Conservation (phyloP, 116 monocot genomes). For the Posidonia oceanica region DNA sequence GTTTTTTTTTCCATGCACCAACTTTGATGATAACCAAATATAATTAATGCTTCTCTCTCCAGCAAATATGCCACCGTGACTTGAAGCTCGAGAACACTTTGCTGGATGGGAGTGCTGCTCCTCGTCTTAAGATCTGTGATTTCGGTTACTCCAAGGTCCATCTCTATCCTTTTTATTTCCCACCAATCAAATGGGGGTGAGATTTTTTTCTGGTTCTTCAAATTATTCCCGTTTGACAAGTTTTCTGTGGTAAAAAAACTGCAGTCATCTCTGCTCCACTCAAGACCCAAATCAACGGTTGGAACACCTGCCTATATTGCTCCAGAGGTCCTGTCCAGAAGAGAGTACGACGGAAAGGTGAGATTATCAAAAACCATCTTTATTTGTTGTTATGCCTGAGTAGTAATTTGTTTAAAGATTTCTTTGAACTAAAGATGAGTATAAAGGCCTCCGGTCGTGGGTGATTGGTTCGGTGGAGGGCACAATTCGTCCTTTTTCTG, state of each 20-base stretch:
- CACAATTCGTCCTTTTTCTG: too few species aligned
- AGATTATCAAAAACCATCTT: not conserved
- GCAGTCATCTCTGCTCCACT: slow-evolving; percentile 76
- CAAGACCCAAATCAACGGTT: slow-evolving; percentile 80
- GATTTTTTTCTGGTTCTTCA: too few species aligned
- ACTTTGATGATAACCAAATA: too few species aligned
- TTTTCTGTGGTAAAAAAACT: not conserved
- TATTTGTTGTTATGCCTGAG: not conserved
- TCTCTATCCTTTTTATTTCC: not conserved
- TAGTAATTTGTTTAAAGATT: not conserved
- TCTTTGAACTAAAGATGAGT: not conserved
- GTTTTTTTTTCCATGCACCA: too few species aligned
- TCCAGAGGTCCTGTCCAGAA: slow-evolving; percentile 63
- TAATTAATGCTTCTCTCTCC: slow-evolving; percentile 10
- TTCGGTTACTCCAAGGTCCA: slow-evolving; percentile 62
- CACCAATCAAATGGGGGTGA: too few species aligned
- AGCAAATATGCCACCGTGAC: slow-evolving; percentile 98
- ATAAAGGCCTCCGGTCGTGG: too few species aligned
- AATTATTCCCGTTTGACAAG: too few species aligned
- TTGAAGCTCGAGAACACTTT: slow-evolving; percentile 91
- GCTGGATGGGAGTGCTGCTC: slow-evolving; percentile 54
- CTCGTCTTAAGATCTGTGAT: slow-evolving; percentile 96
- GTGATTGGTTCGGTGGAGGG: not conserved
- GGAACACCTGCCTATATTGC: slow-evolving; percentile 92
- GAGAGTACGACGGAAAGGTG: slow-evolving; percentile 76